These are phyloP conservation scores for Thalassiosira exigua DNA, from an alignment of 352 stramenopile species.

Conservation along the genomic window DNA sequence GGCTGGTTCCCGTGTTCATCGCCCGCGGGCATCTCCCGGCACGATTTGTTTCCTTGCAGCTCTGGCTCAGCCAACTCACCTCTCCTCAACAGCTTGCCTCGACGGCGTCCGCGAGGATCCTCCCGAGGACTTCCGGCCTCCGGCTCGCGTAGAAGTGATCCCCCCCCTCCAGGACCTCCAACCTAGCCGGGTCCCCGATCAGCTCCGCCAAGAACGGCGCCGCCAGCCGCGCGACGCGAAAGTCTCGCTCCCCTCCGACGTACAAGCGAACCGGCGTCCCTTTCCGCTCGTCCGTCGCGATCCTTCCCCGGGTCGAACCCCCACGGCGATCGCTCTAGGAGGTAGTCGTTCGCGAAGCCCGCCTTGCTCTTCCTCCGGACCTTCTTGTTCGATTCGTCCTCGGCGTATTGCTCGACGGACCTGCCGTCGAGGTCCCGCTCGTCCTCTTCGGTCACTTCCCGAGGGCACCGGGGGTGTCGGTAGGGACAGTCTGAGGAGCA, in stretches of 20 bases:
- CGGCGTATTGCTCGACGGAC: not conserved
- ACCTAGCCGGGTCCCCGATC: not conserved
- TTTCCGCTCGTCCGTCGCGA: not conserved
- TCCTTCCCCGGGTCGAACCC: not conserved
- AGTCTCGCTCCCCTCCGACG: not conserved
- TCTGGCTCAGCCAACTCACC: no score
- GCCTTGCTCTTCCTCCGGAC: not conserved
- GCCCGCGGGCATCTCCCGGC: no score
- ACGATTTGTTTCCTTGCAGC: no score
- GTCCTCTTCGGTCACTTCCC: not conserved
- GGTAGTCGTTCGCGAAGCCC: constrained; percentile 4
- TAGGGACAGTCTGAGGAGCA: constrained; percentile 9
- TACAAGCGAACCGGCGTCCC: constrained; percentile 12
- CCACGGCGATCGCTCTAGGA: not conserved
- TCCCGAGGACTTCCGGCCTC: not conserved
- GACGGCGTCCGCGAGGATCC: not conserved
- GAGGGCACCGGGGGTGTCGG: not conserved
- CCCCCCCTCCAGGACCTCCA: not conserved
- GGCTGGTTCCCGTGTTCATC: no score
- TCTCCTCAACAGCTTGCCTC: no score
- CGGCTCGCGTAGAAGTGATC: constrained; percentile 6
- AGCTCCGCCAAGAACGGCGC: not conserved
- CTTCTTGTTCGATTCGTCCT: not conserved
- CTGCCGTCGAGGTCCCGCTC: not conserved
- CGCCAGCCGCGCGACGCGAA: not conserved